A percentile compares a stretch with the other conserved stretches of the same genome.
These are phyloP conservation scores for Gymnopilus junonius DNA, from an alignment of 768 basidiomycete genomes.

Conservation along the genomic window DNA sequence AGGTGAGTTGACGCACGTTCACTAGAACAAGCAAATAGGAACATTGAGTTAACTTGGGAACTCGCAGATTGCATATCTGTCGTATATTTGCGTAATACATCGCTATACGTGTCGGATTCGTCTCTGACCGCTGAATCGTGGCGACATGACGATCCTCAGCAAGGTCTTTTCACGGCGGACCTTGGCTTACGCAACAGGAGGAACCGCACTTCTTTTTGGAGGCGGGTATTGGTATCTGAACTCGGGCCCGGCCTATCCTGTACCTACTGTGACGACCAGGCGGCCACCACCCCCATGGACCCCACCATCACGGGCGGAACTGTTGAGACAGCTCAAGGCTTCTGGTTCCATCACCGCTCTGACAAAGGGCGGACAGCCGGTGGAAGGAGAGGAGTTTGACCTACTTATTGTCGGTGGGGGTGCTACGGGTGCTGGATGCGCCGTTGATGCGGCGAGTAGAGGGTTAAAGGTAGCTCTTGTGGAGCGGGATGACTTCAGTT, in stretches of 20 bases:
- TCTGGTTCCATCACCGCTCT: constrained; percentile 35
- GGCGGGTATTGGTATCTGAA: constrained; percentile 75
- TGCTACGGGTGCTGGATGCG: constrained; percentile 70
- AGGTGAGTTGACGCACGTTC: neutral
- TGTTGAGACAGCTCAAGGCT: constrained; percentile 61
- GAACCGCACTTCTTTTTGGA: constrained; percentile 55
- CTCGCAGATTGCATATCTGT: neutral
- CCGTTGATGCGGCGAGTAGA: constrained; percentile 90
- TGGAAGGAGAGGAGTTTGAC: constrained; percentile 27
- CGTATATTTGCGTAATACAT: neutral
- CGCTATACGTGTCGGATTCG: neutral
- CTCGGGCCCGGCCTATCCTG: constrained; percentile 71
- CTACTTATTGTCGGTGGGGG: constrained; percentile 23
- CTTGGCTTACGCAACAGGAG: constrained; percentile 54
- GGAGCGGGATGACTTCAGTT: constrained; percentile 89
- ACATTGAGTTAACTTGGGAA: neutral
- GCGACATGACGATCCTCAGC: constrained; percentile 37
- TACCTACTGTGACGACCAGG: constrained; percentile 66
- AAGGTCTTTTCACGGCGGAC: constrained; percentile 59
- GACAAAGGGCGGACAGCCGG: constrained; percentile 6
- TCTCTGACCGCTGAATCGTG: neutral
- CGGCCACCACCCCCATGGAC: constrained; percentile 81
- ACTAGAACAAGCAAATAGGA: neutral
- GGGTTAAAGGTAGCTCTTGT: constrained; percentile 94
- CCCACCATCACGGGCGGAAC: constrained; percentile 69